A percentile compares a stretch with the other conserved stretches of the same genome.
Evolutionary conservation across 495 filamentous ascomycete species (phyloP).

Genomic region (Neurospora sp.): DNA sequence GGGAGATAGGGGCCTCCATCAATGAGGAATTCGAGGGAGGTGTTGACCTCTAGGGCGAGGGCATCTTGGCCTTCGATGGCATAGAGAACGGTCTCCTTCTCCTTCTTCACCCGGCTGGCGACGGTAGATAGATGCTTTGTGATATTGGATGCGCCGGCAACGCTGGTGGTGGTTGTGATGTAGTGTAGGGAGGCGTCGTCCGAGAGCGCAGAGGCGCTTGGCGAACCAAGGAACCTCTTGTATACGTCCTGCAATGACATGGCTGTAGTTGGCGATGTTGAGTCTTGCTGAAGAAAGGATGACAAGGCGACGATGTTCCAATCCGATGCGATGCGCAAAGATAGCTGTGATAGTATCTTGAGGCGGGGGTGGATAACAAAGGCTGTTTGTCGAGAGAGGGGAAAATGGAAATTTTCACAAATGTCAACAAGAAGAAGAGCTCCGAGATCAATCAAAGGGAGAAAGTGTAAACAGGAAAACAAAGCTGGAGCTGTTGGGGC

Average conservation of each 20-base stretch:
- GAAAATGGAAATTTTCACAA: background rate
- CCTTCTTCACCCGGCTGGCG: conserved; percentile 62
- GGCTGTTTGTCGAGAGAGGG: background rate
- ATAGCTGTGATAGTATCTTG: background rate
- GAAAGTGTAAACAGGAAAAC: background rate
- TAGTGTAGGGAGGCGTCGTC: conserved; percentile 74
- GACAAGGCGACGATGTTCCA: background rate
- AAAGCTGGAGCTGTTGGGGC: background rate
- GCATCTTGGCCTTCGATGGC: conserved; percentile 59
- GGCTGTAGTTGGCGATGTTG: background rate
- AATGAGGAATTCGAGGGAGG: conserved; percentile 67
- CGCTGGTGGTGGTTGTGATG: conserved; percentile 74
- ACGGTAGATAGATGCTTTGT: conserved; percentile 65
- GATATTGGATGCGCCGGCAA: conserved; percentile 59
- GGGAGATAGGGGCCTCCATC: conserved; percentile 85
- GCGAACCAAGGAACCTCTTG: conserved; percentile 54
- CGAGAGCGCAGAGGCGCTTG: conserved; percentile 54
- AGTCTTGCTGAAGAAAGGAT: background rate
- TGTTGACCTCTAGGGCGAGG: conserved; percentile 69
- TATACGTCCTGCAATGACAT: background rate
- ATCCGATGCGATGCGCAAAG: background rate
- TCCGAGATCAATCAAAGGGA: background rate
- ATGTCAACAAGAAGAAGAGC: background rate
- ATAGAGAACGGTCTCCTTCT: conserved; percentile 61
- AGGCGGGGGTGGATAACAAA: background rate